These are phyloP conservation scores for Comarum palustre DNA, from an alignment of 306 rosid species.

Conservation along the genomic window DNA sequence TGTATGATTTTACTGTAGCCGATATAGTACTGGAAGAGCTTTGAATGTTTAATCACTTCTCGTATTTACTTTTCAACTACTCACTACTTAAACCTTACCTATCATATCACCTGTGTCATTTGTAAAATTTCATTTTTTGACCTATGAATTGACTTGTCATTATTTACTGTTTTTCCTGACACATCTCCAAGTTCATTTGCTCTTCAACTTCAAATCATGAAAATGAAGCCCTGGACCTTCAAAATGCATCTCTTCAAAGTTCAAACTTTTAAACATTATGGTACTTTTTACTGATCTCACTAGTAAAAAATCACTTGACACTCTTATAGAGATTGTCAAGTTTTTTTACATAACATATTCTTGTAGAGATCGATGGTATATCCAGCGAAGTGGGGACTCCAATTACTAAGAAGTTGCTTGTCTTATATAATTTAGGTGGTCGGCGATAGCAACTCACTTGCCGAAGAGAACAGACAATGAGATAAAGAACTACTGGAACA, in stretches of 20 bases:
- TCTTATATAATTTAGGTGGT: conserved; percentile 63
- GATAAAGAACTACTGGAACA: conserved; percentile 96
- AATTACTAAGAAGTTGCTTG: conserved; percentile 9
- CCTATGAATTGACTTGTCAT: not conserved
- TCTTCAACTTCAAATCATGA: not conserved
- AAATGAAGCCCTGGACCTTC: not conserved
- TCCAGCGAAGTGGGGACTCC: not conserved
- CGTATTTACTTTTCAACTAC: conserved; percentile 4
- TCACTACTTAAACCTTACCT: not conserved
- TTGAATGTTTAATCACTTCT: not conserved
- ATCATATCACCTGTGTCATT: not conserved
- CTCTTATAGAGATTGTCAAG: not conserved
- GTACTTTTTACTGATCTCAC: not conserved
- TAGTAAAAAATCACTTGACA: not conserved
- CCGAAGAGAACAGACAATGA: conserved; percentile 94
- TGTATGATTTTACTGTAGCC: not conserved
- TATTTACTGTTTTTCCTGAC: conserved; percentile 16
- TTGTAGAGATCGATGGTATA: conserved; percentile 4
- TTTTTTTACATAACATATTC: not conserved
- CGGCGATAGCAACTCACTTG: conserved; percentile 99
- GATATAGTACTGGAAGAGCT: not conserved
- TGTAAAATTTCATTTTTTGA: not conserved
- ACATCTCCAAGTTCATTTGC: not conserved
- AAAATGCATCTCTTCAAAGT: not conserved
- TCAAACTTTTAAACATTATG: not conserved